A percentile compares a stretch with the other conserved stretches of the same genome.
These are phyloP conservation scores for Prunus davidiana DNA, from an alignment of 306 rosid species.

Conservation along the genomic window DNA sequence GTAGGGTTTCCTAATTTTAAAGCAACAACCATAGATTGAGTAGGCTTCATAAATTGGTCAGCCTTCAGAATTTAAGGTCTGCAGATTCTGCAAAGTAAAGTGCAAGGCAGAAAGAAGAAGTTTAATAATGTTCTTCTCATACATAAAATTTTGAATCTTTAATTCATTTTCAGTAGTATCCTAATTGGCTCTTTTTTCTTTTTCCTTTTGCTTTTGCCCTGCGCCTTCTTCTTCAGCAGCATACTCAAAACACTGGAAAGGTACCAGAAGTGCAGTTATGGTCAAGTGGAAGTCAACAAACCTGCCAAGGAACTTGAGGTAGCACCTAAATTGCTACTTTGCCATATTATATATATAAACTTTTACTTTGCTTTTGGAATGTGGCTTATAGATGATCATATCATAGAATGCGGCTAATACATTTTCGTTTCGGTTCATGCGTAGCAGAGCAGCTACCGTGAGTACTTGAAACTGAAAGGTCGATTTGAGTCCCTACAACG, in stretches of 20 bases:
- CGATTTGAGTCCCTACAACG: conserved; percentile 86
- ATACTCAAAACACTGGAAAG: conserved; percentile 54
- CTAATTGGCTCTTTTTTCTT: neutral
- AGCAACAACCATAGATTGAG: neutral
- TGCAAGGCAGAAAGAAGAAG: neutral
- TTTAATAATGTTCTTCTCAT: neutral
- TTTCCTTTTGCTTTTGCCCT: neutral
- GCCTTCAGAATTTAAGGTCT: neutral
- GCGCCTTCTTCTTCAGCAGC: conserved; percentile 27
- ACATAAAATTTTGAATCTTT: neutral
- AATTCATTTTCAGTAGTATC: neutral
- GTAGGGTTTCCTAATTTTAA: neutral
- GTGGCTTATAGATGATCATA: neutral
- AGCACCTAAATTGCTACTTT: neutral
- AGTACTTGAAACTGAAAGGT: conserved; percentile 81
- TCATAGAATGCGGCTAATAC: neutral
- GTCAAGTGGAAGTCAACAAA: conserved; percentile 78
- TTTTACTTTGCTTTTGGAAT: neutral
- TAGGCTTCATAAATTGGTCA: neutral
- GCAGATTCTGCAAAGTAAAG: neutral
- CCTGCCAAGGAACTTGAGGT: conserved; percentile 97
- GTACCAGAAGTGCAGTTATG: conserved; percentile 95
- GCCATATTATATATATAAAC: neutral
- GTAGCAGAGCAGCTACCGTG: conserved; percentile 82
- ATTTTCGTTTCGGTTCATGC: neutral